A percentile compares a stretch with the other conserved stretches of the same genome.
Evolutionary conservation across 1,284 basidiomycete genomes (phyloP).

Genomic region (Cutaneotrichosporon daszewskae): DNA sequence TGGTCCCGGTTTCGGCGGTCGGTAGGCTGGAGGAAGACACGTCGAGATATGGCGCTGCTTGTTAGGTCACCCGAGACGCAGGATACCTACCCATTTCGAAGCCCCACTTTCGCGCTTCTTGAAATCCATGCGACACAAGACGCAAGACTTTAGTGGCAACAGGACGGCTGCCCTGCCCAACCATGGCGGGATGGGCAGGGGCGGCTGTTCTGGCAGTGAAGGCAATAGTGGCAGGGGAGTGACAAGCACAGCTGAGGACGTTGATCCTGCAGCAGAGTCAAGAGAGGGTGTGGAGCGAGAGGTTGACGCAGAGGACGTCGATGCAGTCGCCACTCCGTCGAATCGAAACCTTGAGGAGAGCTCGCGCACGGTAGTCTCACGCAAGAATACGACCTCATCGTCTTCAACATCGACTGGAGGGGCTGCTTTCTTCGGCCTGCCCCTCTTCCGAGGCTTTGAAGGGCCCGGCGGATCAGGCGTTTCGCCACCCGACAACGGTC

Average conservation of each 20-base stretch:
- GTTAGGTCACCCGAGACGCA: not conserved
- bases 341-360: not conserved
- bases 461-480: not conserved
- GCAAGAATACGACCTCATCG: conserved; percentile 16
- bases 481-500: too few species aligned
- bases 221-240: not conserved
- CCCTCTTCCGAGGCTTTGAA: not conserved
- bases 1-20: conserved; percentile 35
- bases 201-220: too few species aligned
- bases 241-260: not conserved
- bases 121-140: conserved; percentile 27
- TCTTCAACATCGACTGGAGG: conserved; percentile 5
- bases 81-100: conserved; percentile 35
- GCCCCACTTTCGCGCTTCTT: conserved; percentile 34
- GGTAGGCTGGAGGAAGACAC: conserved; percentile 34
- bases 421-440: conserved; percentile 1
- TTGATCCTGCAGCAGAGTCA: not conserved
- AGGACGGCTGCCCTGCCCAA: conserved; percentile 28
- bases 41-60: conserved; percentile 35
- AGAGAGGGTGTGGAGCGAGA: not conserved
- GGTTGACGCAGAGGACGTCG: not conserved
- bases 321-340: not conserved
- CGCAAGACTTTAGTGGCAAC: conserved; percentile 22
- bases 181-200: conserved; percentile 29
- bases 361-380: conserved; percentile 2